These are phyloP conservation scores for Bjerkandera adusta DNA, from an alignment of 1,284 basidiomycete genomes.

Conservation along the genomic window DNA sequence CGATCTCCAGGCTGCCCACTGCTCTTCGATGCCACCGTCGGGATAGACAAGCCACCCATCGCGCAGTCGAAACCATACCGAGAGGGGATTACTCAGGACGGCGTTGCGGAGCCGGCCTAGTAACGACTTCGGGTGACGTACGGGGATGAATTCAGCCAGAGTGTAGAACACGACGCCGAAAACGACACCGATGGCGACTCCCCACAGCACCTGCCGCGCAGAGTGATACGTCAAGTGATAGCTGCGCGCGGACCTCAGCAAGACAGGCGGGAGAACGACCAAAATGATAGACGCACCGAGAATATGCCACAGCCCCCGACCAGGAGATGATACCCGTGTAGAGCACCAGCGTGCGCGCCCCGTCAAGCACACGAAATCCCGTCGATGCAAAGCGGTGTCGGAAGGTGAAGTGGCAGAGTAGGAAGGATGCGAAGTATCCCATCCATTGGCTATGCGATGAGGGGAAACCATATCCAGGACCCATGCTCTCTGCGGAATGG, in stretches of 20 bases:
- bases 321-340: slow-evolving; percentile 54
- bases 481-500: slow-evolving; percentile 46
- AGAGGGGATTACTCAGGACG: slow-evolving; percentile 57
- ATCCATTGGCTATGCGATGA: slow-evolving; percentile 89
- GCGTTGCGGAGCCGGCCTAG: slow-evolving; percentile 49
- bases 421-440: slow-evolving; percentile 81
- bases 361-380: slow-evolving; percentile 49
- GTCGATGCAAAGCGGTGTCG: slow-evolving; percentile 64
- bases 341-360: slow-evolving; percentile 41
- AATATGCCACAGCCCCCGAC: slow-evolving; percentile 73
- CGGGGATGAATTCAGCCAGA: slow-evolving; percentile 60
- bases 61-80: slow-evolving; percentile 65
- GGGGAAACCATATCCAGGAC: slow-evolving; percentile 83
- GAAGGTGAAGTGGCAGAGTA: slow-evolving; percentile 70
- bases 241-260: slow-evolving; percentile 35
- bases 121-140: slow-evolving; percentile 45
- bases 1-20: slow-evolving; percentile 60
- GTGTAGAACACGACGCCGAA: slow-evolving; percentile 60
- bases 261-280: background rate
- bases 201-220: slow-evolving; percentile 69
- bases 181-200: slow-evolving; percentile 60
- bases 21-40: slow-evolving; percentile 66
- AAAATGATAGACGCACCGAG: slow-evolving; percentile 50
- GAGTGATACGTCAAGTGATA: slow-evolving; percentile 77
- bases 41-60: slow-evolving; percentile 82